These are phyloP conservation scores for Pichia sp. DNA, from an alignment of 1,139 yeast genomes.

Conservation along the genomic window DNA sequence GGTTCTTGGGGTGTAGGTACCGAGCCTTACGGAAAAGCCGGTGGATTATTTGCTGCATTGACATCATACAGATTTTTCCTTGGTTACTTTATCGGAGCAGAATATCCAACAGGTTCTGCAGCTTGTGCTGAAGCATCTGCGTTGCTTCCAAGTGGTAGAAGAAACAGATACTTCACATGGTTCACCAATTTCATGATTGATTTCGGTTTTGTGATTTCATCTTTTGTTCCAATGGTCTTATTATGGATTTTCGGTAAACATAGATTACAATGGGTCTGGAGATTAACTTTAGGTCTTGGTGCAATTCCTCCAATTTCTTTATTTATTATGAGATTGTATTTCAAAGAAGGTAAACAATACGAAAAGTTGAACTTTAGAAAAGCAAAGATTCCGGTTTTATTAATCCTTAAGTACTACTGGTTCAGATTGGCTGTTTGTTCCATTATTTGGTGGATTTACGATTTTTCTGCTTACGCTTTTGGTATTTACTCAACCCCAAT, in stretches of 20 bases:
- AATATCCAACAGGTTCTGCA: constrained; percentile 89
- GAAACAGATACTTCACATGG: constrained; percentile 86
- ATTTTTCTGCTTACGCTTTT: constrained; percentile 80
- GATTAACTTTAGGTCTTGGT: constrained; percentile 85
- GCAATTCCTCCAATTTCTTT: constrained; percentile 81
- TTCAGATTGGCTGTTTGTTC: constrained; percentile 66
- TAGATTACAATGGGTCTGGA: constrained; percentile 81
- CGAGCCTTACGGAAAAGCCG: constrained; percentile 36
- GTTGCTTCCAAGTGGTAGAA: constrained; percentile 64
- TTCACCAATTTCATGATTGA: constrained; percentile 89
- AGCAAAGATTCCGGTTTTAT: constrained; percentile 57
- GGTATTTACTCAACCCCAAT: constrained; percentile 75
- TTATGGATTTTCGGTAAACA: constrained; percentile 71
- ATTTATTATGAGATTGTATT: constrained; percentile 68
- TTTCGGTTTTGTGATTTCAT: constrained; percentile 71
- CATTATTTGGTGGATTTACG: constrained; percentile 84
- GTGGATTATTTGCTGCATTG: constrained; percentile 73
- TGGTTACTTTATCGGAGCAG: constrained; percentile 82
- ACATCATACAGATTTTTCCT: constrained; percentile 81
- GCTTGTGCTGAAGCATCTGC: constrained; percentile 92
- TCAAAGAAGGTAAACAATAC: constrained; percentile 67
- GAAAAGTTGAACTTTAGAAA: constrained; percentile 62
- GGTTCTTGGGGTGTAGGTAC: constrained; percentile 78
- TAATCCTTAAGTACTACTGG: constrained; percentile 76
- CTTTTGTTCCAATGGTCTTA: constrained; percentile 81